A percentile compares a stretch with the other conserved stretches of the same genome.
Conservation (phyloP, 805 yeast species). For the Monosporozyma yasuniensis region DNA sequence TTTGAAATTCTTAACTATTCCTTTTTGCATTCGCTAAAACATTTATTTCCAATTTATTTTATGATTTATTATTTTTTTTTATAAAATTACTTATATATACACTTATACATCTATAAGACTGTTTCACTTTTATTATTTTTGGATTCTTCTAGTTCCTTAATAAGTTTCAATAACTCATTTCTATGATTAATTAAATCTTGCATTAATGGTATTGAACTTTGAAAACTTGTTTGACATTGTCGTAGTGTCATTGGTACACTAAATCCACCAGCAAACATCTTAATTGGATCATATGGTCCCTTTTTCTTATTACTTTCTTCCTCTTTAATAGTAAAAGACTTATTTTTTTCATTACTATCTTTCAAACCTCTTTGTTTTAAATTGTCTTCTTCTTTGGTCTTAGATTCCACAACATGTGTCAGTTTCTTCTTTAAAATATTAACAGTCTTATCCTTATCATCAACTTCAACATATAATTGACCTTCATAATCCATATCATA, state of each 20-base stretch:
- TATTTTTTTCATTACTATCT: background rate
- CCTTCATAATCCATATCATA: slow-evolving; percentile 27
- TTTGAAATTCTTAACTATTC: background rate
- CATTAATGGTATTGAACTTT: slow-evolving; percentile 16
- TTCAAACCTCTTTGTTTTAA: slow-evolving; percentile 3
- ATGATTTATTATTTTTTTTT: background rate
- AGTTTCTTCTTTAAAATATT: slow-evolving; percentile 1
- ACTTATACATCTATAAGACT: background rate
- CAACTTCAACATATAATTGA: slow-evolving; percentile 8
- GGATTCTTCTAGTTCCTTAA: background rate
- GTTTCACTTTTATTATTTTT: background rate
- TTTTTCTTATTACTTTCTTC: slow-evolving; percentile 4
- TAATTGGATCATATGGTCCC: slow-evolving; percentile 18
- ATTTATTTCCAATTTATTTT: background rate
- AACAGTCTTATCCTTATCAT: background rate
- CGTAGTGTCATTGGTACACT: slow-evolving; percentile 21
- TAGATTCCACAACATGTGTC: background rate
- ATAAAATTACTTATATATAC: background rate
- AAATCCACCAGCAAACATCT: slow-evolving; percentile 27
- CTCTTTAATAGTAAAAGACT: background rate
- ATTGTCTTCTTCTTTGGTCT: slow-evolving; percentile 5
- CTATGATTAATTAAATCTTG: slow-evolving; percentile 18
- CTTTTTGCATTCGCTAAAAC: background rate
- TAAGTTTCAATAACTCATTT: slow-evolving; percentile 6
- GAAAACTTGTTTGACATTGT: slow-evolving; percentile 22